Evolutionary conservation across 441 rosid genomes (phyloP).

Genomic region (Metrosideros polymorpha): DNA sequence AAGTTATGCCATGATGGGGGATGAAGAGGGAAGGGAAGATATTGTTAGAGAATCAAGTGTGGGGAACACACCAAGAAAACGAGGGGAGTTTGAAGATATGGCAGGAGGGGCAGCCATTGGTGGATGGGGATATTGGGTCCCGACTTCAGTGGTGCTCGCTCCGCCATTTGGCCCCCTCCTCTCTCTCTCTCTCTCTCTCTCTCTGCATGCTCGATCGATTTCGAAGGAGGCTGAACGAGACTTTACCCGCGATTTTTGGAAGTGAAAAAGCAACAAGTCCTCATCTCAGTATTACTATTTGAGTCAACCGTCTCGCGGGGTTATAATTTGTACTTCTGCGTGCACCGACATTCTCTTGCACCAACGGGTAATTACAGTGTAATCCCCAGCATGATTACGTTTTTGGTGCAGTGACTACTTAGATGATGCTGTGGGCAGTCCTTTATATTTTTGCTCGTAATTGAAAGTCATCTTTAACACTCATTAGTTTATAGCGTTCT

Average conservation of each 20-base stretch:
- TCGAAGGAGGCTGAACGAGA: no score
- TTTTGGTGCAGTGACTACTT: accelerated
- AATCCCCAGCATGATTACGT: neutral
- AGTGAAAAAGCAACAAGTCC: neutral
- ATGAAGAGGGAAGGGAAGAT: no score
- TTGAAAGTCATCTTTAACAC: no score
- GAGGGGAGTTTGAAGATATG: constrained; percentile 30
- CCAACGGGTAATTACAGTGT: neutral
- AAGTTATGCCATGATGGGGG: no score
- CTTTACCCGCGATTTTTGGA: no score
- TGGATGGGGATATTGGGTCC: constrained; percentile 36
- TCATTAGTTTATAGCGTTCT: no score
- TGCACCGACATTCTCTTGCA: neutral
- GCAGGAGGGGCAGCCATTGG: constrained; percentile 49
- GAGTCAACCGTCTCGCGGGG: neutral
- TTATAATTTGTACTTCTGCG: accelerated
- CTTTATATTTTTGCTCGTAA: no score
- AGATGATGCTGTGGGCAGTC: no score
- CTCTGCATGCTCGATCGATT: neutral
- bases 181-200: neutral
- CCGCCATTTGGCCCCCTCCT: constrained; percentile 9
- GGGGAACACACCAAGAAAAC: neutral
- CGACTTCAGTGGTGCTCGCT: constrained; percentile 33
- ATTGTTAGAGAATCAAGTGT: no score
- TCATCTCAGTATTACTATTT: neutral